These are phyloP conservation scores for Irineochytrium annulatum DNA, from an alignment of 192 early-diverging fungal genomes.

Conservation along the genomic window DNA sequence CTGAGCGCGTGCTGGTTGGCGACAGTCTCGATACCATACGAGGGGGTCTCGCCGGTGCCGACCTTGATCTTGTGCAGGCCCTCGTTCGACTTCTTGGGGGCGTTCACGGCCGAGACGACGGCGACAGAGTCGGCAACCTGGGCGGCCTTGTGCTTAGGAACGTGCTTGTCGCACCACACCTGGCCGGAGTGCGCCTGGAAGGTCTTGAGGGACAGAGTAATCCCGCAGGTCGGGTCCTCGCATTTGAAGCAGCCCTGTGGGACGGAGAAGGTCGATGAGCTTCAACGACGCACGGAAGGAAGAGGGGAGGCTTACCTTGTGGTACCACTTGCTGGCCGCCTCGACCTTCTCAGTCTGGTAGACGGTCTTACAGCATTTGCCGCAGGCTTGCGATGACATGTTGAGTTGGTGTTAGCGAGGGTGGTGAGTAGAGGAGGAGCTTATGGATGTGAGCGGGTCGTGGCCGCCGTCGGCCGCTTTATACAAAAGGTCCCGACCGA, in stretches of 20 bases:
- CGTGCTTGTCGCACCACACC: constrained; percentile 38
- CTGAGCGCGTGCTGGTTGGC: constrained; percentile 31
- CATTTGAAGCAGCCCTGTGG: constrained; percentile 45
- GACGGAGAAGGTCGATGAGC: background rate
- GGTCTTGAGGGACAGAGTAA: constrained; percentile 35
- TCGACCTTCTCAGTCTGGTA: constrained; percentile 46
- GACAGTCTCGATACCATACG: constrained; percentile 29
- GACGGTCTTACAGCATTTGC: constrained; percentile 34
- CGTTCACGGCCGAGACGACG: constrained; percentile 19
- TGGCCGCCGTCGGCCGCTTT: background rate
- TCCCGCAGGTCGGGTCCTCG: constrained; percentile 31
- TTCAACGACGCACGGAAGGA: background rate
- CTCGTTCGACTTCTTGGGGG: constrained; percentile 38
- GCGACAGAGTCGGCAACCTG: constrained; percentile 21
- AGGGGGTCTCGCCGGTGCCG: constrained; percentile 35
- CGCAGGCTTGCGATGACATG: constrained; percentile 32
- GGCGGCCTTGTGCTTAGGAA: constrained; percentile 33
- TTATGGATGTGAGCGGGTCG: background rate
- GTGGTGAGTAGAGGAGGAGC: background rate
- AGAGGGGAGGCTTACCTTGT: constrained; percentile 25
- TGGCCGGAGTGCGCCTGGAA: constrained; percentile 33
- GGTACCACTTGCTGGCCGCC: constrained; percentile 34
- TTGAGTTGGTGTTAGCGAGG: background rate
- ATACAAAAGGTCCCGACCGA: background rate
- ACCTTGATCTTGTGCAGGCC: constrained; percentile 35